Conservation (phyloP, 2,329 filamentous ascomycete genomes). For the Reticulascus tulasneorum region DNA sequence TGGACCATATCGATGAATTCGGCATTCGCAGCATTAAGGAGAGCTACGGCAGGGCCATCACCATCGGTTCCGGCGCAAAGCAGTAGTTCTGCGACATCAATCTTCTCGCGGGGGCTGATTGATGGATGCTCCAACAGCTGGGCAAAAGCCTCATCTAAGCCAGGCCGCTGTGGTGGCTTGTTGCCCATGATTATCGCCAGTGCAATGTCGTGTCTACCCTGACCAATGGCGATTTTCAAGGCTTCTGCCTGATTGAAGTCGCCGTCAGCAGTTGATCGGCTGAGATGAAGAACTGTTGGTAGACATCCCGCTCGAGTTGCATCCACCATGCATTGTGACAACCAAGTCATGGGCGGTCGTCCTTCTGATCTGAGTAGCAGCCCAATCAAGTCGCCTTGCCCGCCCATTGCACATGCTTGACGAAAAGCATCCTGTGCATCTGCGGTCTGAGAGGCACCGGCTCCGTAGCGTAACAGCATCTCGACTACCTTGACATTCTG, state of each 20-base stretch:
- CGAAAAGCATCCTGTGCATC: constrained; percentile 52
- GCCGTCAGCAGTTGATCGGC: constrained; percentile 49
- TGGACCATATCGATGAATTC: constrained; percentile 52
- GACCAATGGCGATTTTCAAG: constrained; percentile 44
- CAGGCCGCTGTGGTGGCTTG: constrained; percentile 44
- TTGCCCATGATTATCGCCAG: constrained; percentile 51
- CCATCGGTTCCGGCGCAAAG: constrained; percentile 56
- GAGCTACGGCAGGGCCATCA: constrained; percentile 41
- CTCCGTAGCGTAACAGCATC: constrained; percentile 48
- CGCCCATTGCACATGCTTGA: constrained; percentile 42
- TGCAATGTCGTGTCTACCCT: constrained; percentile 49
- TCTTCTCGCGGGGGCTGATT: constrained; percentile 44
- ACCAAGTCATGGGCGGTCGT: constrained; percentile 34
- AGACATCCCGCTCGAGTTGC: constrained; percentile 46
- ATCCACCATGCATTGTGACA: constrained; percentile 49
- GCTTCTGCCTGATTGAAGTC: constrained; percentile 49
- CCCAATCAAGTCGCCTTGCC: constrained; percentile 40
- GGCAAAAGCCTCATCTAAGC: constrained; percentile 48
- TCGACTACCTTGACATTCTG: constrained; percentile 40
- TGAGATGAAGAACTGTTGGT: constrained; percentile 46
- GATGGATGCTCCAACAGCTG: constrained; percentile 41
- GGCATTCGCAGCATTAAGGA: constrained; percentile 44
- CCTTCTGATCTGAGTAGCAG: constrained; percentile 47
- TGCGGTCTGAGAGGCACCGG: constrained; percentile 24
- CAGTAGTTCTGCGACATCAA: constrained; percentile 50